Conservation (phyloP, 2,329 filamentous ascomycete species). For the Aspergillus aculeatinus region DNA sequence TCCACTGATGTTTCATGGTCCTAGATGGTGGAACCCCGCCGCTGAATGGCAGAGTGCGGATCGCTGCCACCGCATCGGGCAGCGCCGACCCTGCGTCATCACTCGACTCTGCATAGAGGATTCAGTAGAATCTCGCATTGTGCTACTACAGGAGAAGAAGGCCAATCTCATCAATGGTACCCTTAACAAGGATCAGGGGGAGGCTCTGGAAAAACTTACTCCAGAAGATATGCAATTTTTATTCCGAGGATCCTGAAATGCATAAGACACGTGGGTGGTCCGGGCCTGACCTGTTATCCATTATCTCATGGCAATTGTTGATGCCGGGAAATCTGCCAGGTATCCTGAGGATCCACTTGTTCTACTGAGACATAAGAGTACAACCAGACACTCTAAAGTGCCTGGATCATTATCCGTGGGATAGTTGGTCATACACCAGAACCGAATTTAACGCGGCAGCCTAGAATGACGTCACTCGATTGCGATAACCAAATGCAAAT, state of each 20-base stretch:
- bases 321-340: not conserved
- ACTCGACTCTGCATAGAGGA: constrained; percentile 95
- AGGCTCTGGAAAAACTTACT: constrained; percentile 86
- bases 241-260: constrained; percentile 68
- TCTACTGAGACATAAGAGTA: too few relatives aligned
- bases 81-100: constrained; percentile 89
- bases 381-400: not conserved
- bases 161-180: constrained; percentile 97
- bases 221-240: constrained; percentile 94
- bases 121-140: constrained; percentile 93
- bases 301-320: not conserved
- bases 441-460: not conserved
- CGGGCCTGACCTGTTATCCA: too few relatives aligned
- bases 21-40: constrained; percentile 98
- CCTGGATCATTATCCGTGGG: not conserved
- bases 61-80: constrained; percentile 89
- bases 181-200: constrained; percentile 81
- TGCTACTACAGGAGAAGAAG: constrained; percentile 96
- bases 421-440: not conserved
- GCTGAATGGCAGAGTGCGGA: constrained; percentile 98
- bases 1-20: constrained; percentile 22
- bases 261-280: not conserved
- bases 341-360: not conserved
- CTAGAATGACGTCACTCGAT: not conserved
- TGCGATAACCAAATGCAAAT: too few relatives aligned